Evolutionary conservation across 768 basidiomycete genomes (phyloP), one percentile per base, ranked within the genome.

Genomic region (Chiua virens): DNA sequence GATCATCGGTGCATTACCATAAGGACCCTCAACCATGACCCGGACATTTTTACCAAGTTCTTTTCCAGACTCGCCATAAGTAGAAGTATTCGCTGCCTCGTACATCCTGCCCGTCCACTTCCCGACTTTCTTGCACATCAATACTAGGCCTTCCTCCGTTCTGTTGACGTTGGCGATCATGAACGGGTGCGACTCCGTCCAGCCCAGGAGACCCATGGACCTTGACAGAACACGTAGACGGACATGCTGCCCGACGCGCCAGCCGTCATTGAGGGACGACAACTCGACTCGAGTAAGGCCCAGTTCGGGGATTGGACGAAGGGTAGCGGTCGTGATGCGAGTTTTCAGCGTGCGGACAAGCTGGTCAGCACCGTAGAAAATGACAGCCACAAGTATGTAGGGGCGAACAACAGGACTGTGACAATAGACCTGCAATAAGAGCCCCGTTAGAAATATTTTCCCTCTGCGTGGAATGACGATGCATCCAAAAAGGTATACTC

Each of bases 201-300:
- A 80, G n/a, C 80, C 78, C 32, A 71, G 64, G 69, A 73, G 61
- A 5, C 87, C 85, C 72, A 86, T 75, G 14, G 75, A 73, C 2
- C 72, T 63, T 2, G 81, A 79, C 17, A 87, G 69, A 4, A 87
- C 72, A 4, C 87, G 78, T 1, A 95, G 52, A 15, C 90, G 80
- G 20, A 93, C 78, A 58, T 93, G 90, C 61, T 94, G 92, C 2
- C 92, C 90, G 1, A 87, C 81, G 28, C 87, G 79, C 91, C 91
- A 94, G 30, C 91, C 92, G 1, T 76, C 70, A 57, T 82, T 86
- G 52, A 91, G 55, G 2, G 68, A 48, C 0, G 82, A 82, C 11
- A 91, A 69, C 56, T 86, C 81, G 45, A 93, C 70, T 37, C 83
- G 79, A 1, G 88, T 89, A 30, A 79, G 72, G 18, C 76, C 77